Evolutionary conservation across 371 early-diverging fungal genomes (phyloP).

Genomic region (Mucor indicus): DNA sequence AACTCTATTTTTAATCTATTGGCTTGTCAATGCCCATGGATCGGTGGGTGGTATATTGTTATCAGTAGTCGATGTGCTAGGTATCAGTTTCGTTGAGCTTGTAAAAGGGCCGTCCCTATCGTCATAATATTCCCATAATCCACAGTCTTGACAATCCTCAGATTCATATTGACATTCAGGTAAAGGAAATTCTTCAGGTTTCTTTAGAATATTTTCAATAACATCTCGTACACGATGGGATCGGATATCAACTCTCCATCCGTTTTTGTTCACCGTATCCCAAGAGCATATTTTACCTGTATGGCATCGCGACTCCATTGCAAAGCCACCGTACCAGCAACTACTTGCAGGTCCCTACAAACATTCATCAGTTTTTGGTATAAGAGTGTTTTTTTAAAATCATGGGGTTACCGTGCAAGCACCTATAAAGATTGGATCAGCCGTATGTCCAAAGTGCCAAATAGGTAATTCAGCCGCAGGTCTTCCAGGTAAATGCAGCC

Average conservation of each 20-base stretch:
- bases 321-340: slow-evolving; percentile 91
- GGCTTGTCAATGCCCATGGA: too few species aligned
- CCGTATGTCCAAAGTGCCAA: slow-evolving; percentile 91
- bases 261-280: slow-evolving; percentile 64
- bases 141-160: slow-evolving; percentile 75
- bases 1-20: too few species aligned
- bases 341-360: slow-evolving; percentile 62
- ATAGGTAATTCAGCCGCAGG: slow-evolving; percentile 67
- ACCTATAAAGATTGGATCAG: slow-evolving; percentile 94
- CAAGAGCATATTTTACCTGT: slow-evolving; percentile 63
- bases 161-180: slow-evolving; percentile 51
- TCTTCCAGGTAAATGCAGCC: slow-evolving; percentile 75
- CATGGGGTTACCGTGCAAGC: slow-evolving; percentile 64
- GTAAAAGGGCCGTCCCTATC: slow-evolving; percentile 31
- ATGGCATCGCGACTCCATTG: slow-evolving; percentile 73
- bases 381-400: too few species aligned
- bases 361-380: not conserved
- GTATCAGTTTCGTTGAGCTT: too few species aligned
- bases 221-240: slow-evolving; percentile 78
- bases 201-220: slow-evolving; percentile 74
- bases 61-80: too few species aligned
- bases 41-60: too few species aligned
- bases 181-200: slow-evolving; percentile 44
- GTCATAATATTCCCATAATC: slow-evolving; percentile 66
- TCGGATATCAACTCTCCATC: slow-evolving; percentile 74